Base-by-base conservation (phyloP, 768 basidiomycete species). In the Neoboletus subvelutipes region DNA sequence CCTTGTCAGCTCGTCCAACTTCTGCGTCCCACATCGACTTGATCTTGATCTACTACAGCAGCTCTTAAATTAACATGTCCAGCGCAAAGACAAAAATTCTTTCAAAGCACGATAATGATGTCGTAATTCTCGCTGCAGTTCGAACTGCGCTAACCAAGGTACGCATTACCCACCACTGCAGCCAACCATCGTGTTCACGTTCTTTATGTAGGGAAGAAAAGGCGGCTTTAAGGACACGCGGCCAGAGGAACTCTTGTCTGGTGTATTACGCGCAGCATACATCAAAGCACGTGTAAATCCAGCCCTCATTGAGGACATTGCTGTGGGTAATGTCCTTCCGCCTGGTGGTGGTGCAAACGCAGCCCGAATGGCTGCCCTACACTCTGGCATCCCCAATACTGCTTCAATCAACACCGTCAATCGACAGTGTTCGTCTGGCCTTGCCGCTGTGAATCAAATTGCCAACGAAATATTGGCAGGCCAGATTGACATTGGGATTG, bases 61-160 rank as follows among this genome's bases (percentile, higher is more conserved):
- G 31, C 46, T 55, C 45, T 34, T 43, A 33, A 57, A 52, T 40
- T 8, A 50, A 46, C 55, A 71, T 72, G 63, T 58, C 71, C 17
- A 56, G 50, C 52, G 78, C 79, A 55, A 89, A 83, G 69, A 77
- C 85, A 24, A 77, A 77, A 56, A 61, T 92, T 24, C 81, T 93
- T 48, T 77, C 82, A 65, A 88, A 92, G 76, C 76, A 82, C 64
- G 87, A 89, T 59, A 81, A 91, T 70, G 94, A 96, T 73, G 88
- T 98, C 15, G 96, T 98, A 61, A 90, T 98, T 69, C 85, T 93
- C 66, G 77, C 85, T 12, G 94, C 95, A 22, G 83, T 92, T 47
- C 86, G 97, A 60, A 93, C 94, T 45, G 92, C 97, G 26, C 80
- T 96, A 57, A 97, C 95, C 31, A 96, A 94, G 82, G 93, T 91